Percentiles rank a stretch among this genome's conserved stretches.
Evolutionary conservation across 495 filamentous ascomycete genomes (phyloP).

Genomic region (Pseudoneurospora amorphoporcata): DNA sequence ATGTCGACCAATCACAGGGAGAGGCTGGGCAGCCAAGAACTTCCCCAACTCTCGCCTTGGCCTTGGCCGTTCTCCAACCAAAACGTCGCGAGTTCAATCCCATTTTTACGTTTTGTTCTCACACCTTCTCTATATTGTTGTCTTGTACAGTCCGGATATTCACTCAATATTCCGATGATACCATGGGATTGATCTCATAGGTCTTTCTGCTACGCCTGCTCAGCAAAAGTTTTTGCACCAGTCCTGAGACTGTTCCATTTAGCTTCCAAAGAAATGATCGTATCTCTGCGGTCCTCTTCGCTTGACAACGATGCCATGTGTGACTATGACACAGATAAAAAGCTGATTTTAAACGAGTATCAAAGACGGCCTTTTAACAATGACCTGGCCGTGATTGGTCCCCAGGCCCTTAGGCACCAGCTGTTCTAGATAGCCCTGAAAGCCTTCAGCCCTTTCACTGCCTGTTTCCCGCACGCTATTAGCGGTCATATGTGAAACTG

Average conservation of each 20-base stretch:
- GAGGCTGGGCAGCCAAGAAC: background rate
- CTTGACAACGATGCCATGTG: background rate
- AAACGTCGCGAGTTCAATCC: background rate
- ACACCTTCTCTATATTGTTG: background rate
- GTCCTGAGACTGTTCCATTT: background rate
- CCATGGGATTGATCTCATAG: background rate
- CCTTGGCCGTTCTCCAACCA: background rate
- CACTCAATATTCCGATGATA: background rate
- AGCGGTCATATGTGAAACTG: background rate
- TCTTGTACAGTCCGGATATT: background rate
- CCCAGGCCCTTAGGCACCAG: background rate
- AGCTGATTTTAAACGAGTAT: background rate
- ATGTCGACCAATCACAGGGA: background rate
- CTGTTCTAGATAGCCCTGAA: background rate
- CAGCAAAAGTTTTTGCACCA: background rate
- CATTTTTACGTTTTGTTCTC: background rate
- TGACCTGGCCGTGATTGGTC: background rate
- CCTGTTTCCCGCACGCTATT: background rate
- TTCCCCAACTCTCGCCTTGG: background rate
- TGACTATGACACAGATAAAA: background rate
- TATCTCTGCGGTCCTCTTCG: background rate
- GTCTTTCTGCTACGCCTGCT: background rate
- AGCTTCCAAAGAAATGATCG: background rate
- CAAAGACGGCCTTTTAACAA: background rate
- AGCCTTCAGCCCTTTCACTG: background rate